Conservation (phyloP, 768 basidiomycete species). For the Tricholomella constricta region DNA sequence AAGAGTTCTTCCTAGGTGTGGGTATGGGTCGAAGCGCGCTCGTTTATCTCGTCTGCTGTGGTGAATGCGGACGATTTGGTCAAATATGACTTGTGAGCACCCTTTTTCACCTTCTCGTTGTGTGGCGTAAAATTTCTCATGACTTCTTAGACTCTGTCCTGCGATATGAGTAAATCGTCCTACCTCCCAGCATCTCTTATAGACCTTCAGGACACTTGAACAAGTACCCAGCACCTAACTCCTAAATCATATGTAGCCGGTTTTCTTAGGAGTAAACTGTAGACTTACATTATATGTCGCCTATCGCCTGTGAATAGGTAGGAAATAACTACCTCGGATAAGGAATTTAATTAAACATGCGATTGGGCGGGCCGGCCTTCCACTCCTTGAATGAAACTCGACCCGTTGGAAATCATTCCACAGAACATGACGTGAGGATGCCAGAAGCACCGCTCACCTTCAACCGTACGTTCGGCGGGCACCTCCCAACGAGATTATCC, state of each 20-base stretch:
- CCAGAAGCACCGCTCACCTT: constrained; percentile 34
- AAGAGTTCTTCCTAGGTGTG: constrained; percentile 60
- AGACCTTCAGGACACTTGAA: too few relatives aligned
- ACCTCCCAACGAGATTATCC: background rate
- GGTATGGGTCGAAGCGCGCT: constrained; percentile 92
- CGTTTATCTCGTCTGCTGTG: constrained; percentile 77
- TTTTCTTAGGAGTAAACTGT: background rate
- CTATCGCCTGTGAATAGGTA: background rate
- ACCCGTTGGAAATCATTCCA: background rate
- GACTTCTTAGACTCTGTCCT: constrained; percentile 53
- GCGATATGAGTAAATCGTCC: constrained; percentile 22
- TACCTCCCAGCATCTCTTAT: background rate
- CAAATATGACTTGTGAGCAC: constrained; percentile 82
- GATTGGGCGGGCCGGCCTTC: background rate
- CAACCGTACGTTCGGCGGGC: constrained; percentile 28
- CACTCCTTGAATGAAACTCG: background rate
- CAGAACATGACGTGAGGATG: constrained; percentile 20
- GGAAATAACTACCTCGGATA: background rate
- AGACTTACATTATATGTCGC: constrained; percentile 2
- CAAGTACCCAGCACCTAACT: background rate
- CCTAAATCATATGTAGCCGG: background rate
- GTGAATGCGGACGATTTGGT: constrained; percentile 84
- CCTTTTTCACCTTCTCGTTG: background rate
- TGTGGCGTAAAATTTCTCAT: constrained; percentile 47
- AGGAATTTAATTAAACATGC: background rate